These are phyloP conservation scores for Rutstroemia sp. DNA, from an alignment of 2,329 filamentous ascomycete species.

Conservation along the genomic window DNA sequence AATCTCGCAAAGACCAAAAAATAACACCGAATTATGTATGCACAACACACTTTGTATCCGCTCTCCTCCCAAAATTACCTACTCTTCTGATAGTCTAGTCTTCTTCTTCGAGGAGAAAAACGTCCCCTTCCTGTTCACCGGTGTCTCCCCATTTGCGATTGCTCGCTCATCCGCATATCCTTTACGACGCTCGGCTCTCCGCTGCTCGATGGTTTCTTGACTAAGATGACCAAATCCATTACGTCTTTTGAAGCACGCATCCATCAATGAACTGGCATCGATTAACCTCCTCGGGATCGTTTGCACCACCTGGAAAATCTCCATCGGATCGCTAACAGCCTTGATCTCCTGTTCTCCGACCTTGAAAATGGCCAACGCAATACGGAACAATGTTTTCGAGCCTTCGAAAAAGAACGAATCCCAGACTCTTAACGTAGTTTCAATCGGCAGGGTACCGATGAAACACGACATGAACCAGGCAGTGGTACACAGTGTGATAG, in stretches of 20 bases:
- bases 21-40: too few relatives aligned
- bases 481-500: conserved; percentile 86
- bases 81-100: too few relatives aligned
- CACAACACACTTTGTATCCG: too few relatives aligned
- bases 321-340: conserved; percentile 77
- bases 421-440: conserved; percentile 88
- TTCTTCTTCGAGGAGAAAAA: background rate
- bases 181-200: conserved; percentile 60
- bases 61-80: too few relatives aligned
- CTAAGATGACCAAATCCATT: conserved; percentile 77
- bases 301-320: conserved; percentile 93
- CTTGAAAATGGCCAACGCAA: conserved; percentile 88
- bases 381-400: conserved; percentile 86
- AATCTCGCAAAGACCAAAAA: too few relatives aligned
- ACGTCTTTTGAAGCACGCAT: conserved; percentile 72
- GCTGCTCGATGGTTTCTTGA: conserved; percentile 73
- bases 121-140: background rate
- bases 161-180: conserved; percentile 30
- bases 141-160: conserved; percentile 14
- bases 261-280: conserved; percentile 75
- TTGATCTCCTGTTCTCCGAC: conserved; percentile 74
- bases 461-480: conserved; percentile 99
- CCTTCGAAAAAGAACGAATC: conserved; percentile 95
- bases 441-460: conserved; percentile 85
- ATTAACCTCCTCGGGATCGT: conserved; percentile 72